Percentiles rank a stretch among this genome's conserved stretches.
phyloP scores from a whole-genome alignment of 116 monocot genomes.

The Dioscorea cayenensis region DNA sequence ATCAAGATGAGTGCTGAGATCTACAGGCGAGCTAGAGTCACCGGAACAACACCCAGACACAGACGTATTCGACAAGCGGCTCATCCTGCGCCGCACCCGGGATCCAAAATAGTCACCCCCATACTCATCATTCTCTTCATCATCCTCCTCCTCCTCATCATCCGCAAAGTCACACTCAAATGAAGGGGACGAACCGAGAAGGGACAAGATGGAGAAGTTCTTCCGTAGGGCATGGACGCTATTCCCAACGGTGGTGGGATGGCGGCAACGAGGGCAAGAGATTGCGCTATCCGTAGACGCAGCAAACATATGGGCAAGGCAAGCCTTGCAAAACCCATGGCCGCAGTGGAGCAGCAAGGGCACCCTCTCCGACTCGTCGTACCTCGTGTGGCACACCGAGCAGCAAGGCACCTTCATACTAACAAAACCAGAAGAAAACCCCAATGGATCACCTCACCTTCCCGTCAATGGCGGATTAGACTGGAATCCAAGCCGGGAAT shows the following conservation, averaged over 20 bases:
- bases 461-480: no score
- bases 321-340: constrained; percentile 85
- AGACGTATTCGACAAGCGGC: constrained; percentile 13
- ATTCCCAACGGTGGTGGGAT: constrained; percentile 83
- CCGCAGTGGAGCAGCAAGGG: constrained; percentile 91
- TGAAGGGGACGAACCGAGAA: constrained; percentile 66
- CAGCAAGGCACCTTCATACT: constrained; percentile 90
- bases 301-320: constrained; percentile 83
- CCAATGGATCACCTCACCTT: no score
- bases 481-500: no score
- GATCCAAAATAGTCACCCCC: constrained; percentile 18
- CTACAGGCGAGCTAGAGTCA: constrained; percentile 33
- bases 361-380: constrained; percentile 79
- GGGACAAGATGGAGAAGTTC: constrained; percentile 87
- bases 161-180: constrained; percentile 61
- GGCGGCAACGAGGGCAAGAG: constrained; percentile 88
- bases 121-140: constrained; percentile 14
- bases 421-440: not conserved
- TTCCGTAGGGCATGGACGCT: constrained; percentile 80
- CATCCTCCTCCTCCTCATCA: constrained; percentile 39
- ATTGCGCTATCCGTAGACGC: constrained; percentile 60
- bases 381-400: constrained; percentile 80
- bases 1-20: constrained; percentile 66
- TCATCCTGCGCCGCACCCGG: not conserved
- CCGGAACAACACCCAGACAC: constrained; percentile 41